Conservation (phyloP, 2,329 filamentous ascomycete genomes). For the Arthrobotrys pseudoclavata region DNA sequence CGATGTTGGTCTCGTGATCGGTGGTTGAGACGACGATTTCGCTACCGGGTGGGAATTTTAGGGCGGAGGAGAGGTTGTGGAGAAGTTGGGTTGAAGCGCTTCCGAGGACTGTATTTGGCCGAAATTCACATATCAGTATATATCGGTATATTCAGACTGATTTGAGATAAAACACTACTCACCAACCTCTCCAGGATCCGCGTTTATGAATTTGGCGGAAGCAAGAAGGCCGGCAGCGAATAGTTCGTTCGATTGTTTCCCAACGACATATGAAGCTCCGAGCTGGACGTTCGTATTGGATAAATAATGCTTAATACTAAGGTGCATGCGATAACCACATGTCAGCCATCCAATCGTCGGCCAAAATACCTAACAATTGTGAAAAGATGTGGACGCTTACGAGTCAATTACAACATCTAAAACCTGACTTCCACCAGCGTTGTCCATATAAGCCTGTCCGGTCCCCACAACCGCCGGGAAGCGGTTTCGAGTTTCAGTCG, state of each 20-base stretch:
- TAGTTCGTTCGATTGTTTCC: conserved; percentile 72
- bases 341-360: no score
- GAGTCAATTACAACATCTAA: conserved; percentile 76
- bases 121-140: not conserved
- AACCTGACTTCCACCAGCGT: conserved; percentile 81
- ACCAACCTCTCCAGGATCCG: conserved; percentile 76
- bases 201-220: conserved; percentile 79
- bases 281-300: conserved; percentile 80
- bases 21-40: conserved; percentile 76
- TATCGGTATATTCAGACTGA: conserved; percentile 36
- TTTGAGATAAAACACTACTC: conserved; percentile 50
- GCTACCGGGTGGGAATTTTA: conserved; percentile 70
- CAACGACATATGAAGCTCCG: conserved; percentile 77
- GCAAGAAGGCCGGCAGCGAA: conserved; percentile 75
- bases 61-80: conserved; percentile 75
- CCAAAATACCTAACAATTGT: not conserved
- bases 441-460: conserved; percentile 72
- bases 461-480: conserved; percentile 53
- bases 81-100: conserved; percentile 82
- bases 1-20: conserved; percentile 83
- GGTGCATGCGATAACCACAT: conserved; percentile 22
- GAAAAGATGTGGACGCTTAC: conserved; percentile 67
- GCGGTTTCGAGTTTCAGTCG: conserved; percentile 33
- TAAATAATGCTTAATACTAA: conserved; percentile 77
- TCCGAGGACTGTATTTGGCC: conserved; percentile 73